Evolutionary conservation across 2,329 filamentous ascomycete genomes (phyloP), one percentile per base, ranked within the genome.

Genomic region (Cadophora sp.): DNA sequence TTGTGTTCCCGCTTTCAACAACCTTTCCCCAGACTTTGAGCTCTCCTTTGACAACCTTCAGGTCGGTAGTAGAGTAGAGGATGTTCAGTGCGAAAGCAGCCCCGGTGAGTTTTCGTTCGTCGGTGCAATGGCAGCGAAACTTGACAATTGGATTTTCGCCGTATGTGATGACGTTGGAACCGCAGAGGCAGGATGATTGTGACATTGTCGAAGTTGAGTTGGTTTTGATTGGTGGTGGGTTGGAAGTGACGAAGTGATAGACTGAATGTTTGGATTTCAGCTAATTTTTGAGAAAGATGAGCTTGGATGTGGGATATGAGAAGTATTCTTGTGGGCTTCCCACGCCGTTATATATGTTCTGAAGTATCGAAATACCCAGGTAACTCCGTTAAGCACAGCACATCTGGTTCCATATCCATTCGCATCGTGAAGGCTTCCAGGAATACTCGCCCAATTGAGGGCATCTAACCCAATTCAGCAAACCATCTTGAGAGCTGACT

Each of bases 41-140:
- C 16, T 67, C 43, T 16, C 70, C 71, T 13, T 62, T 65, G 39
- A 73, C 13, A n/a, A 66, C 51, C 43, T 66, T 62, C 14, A 70
- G 66, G 5, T 45, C 47, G 20, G 62, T 51, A 20, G 62, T 55
- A 13, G 67, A 61, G 24, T 41, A 65, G 33, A 72, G 59, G 27
- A 70, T 67, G 41, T 73, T 74, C 5, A 72, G 64, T 27, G 69
- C 67, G 58, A 73, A 74, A 16, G 67, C 71, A 39, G 68, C 69
- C 16, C 71, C 71, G 1, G 71, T 74, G 47, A 72, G 66, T 62
- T 72, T 74, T 16, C 66, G 65, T 48, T 74, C 71, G 48, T 73
- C 72, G 27, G 47, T 66, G 59, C 72, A 74, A 58, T 73, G 70
- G 48, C 68, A 73, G 24, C 66, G 67, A 43, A 72, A 71, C 16